Evolutionary conservation across 176 grass and related monocot genomes (phyloP).

Genomic region (Sorghum bicolor): DNA sequence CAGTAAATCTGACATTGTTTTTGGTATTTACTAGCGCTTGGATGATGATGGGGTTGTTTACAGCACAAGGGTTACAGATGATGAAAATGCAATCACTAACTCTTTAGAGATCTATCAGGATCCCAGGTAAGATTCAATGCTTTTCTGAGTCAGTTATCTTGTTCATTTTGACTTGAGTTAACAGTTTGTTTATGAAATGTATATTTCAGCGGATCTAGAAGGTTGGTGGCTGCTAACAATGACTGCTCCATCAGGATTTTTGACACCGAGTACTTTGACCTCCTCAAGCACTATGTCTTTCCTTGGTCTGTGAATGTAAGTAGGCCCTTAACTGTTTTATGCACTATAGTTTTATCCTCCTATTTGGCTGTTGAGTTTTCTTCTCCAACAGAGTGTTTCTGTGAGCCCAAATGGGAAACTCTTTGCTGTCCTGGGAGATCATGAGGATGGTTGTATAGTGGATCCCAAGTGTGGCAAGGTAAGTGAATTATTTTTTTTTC

Average conservation of each 20-base stretch:
- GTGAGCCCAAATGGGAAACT: slow-evolving; percentile 79
- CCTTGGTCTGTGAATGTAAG: slow-evolving; percentile 95
- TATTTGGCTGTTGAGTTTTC: background rate
- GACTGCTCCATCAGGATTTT: slow-evolving; percentile 81
- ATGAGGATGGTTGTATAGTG: slow-evolving; percentile 55
- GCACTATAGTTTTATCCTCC: background rate
- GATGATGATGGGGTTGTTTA: slow-evolving; percentile 74
- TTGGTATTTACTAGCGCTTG: slow-evolving; percentile 43
- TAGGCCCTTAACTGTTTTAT: slow-evolving; percentile 14
- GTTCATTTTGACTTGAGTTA: background rate
- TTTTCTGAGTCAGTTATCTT: slow-evolving; percentile 4
- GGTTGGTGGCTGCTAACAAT: slow-evolving; percentile 71
- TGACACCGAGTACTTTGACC: slow-evolving; percentile 59
- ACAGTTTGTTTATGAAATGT: slow-evolving; percentile 16
- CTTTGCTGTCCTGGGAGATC: slow-evolving; percentile 81
- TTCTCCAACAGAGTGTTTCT: slow-evolving; percentile 56
- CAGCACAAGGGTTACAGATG: slow-evolving; percentile 81
- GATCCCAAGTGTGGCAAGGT: slow-evolving; percentile 83
- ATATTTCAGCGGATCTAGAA: slow-evolving; percentile 62
- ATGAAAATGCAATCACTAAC: slow-evolving; percentile 90
- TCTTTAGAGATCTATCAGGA: slow-evolving; percentile 76
- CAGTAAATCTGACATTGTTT: background rate
- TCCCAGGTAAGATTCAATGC: slow-evolving; percentile 47
- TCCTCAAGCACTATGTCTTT: slow-evolving; percentile 52
- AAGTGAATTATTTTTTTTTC: background rate